These are phyloP conservation scores for Calendula officinalis DNA, from an alignment of 129 eudicot genomes.

Conservation along the genomic window DNA sequence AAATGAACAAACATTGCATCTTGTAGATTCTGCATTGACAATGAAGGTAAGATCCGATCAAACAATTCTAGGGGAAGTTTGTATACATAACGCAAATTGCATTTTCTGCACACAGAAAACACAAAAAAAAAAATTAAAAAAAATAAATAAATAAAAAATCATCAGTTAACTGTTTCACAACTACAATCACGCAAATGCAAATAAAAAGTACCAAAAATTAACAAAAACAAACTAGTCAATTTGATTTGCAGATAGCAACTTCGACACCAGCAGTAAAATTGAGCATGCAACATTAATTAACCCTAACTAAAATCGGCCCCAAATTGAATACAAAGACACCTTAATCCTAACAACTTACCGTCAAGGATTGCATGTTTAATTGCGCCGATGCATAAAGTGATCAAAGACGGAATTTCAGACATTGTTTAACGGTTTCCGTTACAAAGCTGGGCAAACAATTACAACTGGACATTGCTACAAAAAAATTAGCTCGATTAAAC, in stretches of 20 bases:
- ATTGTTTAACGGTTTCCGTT: conserved; percentile 28
- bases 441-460: background rate
- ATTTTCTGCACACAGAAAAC: conserved; percentile 39
- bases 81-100: conserved; percentile 36
- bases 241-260: no score
- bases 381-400: conserved; percentile 46
- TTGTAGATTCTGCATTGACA: conserved; percentile 66
- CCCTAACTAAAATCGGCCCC: background rate
- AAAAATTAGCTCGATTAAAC: conserved; percentile 1
- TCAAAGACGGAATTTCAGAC: conserved; percentile 44
- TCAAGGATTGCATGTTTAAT: conserved; percentile 45
- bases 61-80: conserved; percentile 57
- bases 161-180: conserved; percentile 2
- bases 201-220: no score
- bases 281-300: background rate
- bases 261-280: background rate
- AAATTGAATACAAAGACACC: conserved; percentile 3
- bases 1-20: conserved; percentile 57
- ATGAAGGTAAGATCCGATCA: conserved; percentile 52
- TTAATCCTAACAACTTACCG: conserved; percentile 28
- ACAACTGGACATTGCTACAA: background rate
- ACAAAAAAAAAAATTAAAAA: background rate
- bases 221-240: no score
- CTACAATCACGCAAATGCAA: background rate
- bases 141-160: background rate